These are phyloP conservation scores for Fusarium buxicola DNA, from an alignment of 2,329 filamentous ascomycete species.

Conservation along the genomic window DNA sequence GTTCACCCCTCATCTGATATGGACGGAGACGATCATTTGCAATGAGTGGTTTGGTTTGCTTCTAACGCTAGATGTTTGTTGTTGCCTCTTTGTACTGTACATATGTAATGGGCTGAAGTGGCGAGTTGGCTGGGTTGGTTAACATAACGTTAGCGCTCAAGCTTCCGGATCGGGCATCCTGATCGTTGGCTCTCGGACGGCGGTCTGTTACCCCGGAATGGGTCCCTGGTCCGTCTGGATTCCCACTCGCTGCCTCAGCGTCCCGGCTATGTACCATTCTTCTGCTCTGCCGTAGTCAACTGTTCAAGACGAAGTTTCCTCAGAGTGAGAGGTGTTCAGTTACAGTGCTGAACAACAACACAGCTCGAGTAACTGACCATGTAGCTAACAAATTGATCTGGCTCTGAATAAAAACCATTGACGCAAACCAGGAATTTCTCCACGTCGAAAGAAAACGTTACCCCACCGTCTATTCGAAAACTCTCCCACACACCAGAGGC, in stretches of 20 bases:
- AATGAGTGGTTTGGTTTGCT: no score
- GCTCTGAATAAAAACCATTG: not conserved
- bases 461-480: constrained; percentile 26
- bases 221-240: not conserved
- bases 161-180: constrained; percentile 38
- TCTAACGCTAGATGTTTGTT: no score
- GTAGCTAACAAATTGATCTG: not conserved
- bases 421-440: not conserved
- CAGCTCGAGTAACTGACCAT: not conserved
- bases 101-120: constrained; percentile 1
- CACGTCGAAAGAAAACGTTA: not conserved
- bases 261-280: no score
- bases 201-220: constrained; percentile 13
- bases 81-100: constrained; percentile 1
- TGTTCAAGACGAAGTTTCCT: not conserved
- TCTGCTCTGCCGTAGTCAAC: not conserved
- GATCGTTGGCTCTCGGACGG: constrained; percentile 16
- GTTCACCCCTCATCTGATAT: not conserved
- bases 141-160: constrained; percentile 1
- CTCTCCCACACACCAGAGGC: constrained; percentile 12
- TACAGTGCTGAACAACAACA: not conserved
- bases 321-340: not conserved
- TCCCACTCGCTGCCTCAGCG: no score
- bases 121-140: not conserved
- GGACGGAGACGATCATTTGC: not conserved